Percentiles rank a stretch among this genome's conserved stretches.
Conservation (phyloP, 2,329 filamentous ascomycete genomes). For the Sphaerulina vaccinii region DNA sequence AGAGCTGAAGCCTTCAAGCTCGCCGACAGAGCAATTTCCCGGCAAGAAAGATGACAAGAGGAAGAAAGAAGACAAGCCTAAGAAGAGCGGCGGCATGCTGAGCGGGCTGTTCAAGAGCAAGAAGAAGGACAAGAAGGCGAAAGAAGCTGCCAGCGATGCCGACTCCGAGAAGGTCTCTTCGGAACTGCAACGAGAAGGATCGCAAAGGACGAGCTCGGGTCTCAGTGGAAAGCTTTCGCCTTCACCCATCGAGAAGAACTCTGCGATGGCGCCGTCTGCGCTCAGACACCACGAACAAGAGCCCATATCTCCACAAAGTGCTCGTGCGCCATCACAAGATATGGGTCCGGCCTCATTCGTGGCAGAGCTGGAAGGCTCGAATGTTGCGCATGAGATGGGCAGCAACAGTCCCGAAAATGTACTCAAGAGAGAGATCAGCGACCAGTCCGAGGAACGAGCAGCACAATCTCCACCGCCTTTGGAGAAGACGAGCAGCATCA, state of each 20-base stretch:
- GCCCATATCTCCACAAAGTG: slow-evolving; percentile 7
- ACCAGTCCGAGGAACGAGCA: slow-evolving; percentile 12
- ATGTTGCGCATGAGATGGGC: slow-evolving; percentile 41
- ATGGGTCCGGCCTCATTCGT: slow-evolving; percentile 27
- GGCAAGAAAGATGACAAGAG: slow-evolving; percentile 76
- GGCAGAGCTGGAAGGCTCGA: slow-evolving; percentile 41
- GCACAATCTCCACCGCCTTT: slow-evolving; percentile 13
- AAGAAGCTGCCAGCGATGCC: slow-evolving; percentile 42
- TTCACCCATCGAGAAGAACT: slow-evolving; percentile 28
- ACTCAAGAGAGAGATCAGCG: slow-evolving; percentile 1
- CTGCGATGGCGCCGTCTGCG: slow-evolving; percentile 6
- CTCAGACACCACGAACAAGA: slow-evolving; percentile 8
- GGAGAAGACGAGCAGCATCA: slow-evolving; percentile 21
- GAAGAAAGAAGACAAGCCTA: slow-evolving; percentile 73
- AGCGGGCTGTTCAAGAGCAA: slow-evolving; percentile 68
- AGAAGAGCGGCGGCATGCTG: slow-evolving; percentile 70
- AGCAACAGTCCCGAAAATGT: slow-evolving; percentile 28
- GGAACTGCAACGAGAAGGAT: slow-evolving; percentile 29
- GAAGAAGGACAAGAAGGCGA: slow-evolving; percentile 61
- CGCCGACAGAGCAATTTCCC: slow-evolving; percentile 57
- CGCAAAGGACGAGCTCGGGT: slow-evolving; percentile 24
- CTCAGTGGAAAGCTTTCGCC: slow-evolving; percentile 28
- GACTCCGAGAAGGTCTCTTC: slow-evolving; percentile 32
- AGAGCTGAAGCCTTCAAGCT: slow-evolving; percentile 67
- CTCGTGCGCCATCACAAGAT: slow-evolving; percentile 18